phyloP scores from a whole-genome alignment of 2,329 filamentous ascomycete species.

The Fonsecaea multimorphosa region DNA sequence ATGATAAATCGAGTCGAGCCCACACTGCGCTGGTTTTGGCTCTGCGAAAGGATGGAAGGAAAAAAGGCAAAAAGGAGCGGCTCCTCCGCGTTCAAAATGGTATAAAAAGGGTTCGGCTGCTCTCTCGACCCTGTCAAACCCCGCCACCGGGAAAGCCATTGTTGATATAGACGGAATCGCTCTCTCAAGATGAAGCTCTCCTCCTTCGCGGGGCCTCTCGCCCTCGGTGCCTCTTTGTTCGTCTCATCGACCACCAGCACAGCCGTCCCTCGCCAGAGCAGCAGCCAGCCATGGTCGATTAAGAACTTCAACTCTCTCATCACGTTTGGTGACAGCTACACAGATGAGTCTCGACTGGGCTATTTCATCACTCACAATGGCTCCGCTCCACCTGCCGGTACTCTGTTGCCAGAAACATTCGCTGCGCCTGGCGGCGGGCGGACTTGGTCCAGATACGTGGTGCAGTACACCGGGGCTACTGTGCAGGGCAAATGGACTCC shows the following conservation, averaged over 20 bases:
- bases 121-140: not conserved
- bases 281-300: conserved; percentile 41
- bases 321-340: conserved; percentile 77
- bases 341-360: conserved; percentile 70
- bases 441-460: conserved; percentile 72
- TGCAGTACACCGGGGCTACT: conserved; percentile 62
- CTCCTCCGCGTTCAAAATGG: not conserved
- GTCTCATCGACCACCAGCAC: not conserved
- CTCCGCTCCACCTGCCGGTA: conserved; percentile 67
- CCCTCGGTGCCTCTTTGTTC: conserved; percentile 5
- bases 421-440: conserved; percentile 68
- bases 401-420: conserved; percentile 54
- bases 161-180: not conserved
- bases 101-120: not conserved
- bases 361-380: conserved; percentile 68
- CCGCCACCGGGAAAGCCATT: not conserved
- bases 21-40: not conserved
- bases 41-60: not conserved
- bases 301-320: conserved; percentile 66
- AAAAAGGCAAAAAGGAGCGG: not conserved
- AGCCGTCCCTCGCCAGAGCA: conserved; percentile 19
- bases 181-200: conserved; percentile 3
- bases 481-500: conserved; percentile 50
- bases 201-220: not conserved
- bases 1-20: not conserved